phyloP scores from a whole-genome alignment of 805 yeast species.

The Kazachstania viticola region DNA sequence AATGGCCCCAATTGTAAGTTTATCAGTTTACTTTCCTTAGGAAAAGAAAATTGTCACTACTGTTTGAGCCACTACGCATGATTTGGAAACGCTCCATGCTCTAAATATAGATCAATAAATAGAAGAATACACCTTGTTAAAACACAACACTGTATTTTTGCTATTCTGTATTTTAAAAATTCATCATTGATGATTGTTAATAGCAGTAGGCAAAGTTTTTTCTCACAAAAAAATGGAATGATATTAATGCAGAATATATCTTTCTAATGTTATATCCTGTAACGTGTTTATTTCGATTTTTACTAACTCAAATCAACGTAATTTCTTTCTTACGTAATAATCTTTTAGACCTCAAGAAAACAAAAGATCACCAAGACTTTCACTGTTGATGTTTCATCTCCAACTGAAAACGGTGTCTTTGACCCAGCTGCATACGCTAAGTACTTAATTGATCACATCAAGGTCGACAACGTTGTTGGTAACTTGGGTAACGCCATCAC shows the following conservation, averaged over 20 bases:
- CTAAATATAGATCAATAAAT: too few relatives aligned
- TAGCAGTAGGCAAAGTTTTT: conserved; percentile 28
- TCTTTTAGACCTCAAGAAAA: conserved; percentile 63
- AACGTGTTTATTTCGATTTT: too few relatives aligned
- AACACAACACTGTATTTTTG: too few relatives aligned
- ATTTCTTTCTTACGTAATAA: too few relatives aligned
- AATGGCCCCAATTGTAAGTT: too few relatives aligned
- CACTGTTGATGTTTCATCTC: conserved; percentile 93
- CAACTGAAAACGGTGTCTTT: conserved; percentile 93
- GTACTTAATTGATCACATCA: conserved; percentile 98
- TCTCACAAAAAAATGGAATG: background rate
- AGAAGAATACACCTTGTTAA: too few relatives aligned
- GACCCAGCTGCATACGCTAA: conserved; percentile 97
- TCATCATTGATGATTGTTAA: conserved; percentile 27
- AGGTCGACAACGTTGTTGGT: conserved; percentile 93
- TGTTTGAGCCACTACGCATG: too few relatives aligned
- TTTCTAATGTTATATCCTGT: too few relatives aligned
- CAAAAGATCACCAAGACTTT: conserved; percentile 78
- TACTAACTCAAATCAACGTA: too few relatives aligned
- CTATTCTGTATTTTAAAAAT: conserved; percentile 25
- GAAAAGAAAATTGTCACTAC: too few relatives aligned
- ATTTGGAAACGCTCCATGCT: too few relatives aligned
- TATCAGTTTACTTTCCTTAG: too few relatives aligned
- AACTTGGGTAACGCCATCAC: conserved; percentile 93
- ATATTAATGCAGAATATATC: conserved; percentile 2